Evolutionary conservation across 805 yeast genomes (phyloP).

Genomic region (Nakazawaea holstii): DNA sequence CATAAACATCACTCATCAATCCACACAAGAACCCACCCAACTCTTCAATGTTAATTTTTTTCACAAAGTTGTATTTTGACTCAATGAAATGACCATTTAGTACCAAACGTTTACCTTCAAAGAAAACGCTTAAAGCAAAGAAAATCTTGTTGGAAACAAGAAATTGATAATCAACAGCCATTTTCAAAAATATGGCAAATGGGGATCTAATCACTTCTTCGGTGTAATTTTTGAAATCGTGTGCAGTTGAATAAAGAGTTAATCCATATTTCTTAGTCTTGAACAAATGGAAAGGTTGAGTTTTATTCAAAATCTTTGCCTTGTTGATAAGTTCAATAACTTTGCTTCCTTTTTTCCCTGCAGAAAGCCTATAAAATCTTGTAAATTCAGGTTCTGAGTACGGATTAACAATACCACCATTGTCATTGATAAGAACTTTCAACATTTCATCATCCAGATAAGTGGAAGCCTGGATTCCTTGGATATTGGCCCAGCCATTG

Average conservation of each 20-base stretch:
- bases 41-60: conserved; percentile 13
- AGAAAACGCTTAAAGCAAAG: conserved; percentile 44
- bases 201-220: conserved; percentile 57
- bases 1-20: conserved; percentile 1
- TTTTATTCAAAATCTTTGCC: conserved; percentile 69
- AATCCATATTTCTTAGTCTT: conserved; percentile 34
- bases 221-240: conserved; percentile 46
- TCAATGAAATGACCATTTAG: conserved; percentile 16
- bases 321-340: conserved; percentile 57
- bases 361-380: conserved; percentile 16
- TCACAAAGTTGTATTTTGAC: conserved; percentile 18
- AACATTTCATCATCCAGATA: conserved; percentile 26
- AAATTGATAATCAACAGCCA: conserved; percentile 31
- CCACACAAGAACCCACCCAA: not conserved
- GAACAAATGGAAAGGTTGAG: conserved; percentile 84
- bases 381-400: not conserved
- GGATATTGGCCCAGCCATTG: conserved; percentile 58
- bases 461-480: conserved; percentile 46
- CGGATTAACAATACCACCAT: conserved; percentile 2
- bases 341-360: conserved; percentile 21
- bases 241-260: conserved; percentile 63
- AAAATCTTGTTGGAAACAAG: conserved; percentile 33
- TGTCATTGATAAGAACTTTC: conserved; percentile 20
- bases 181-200: conserved; percentile 62
- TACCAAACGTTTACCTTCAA: conserved; percentile 23